Percentiles rank a stretch among this genome's conserved stretches.
phyloP scores from a whole-genome alignment of 2,329 filamentous ascomycete genomes.

The Fusarium guadeloupense region DNA sequence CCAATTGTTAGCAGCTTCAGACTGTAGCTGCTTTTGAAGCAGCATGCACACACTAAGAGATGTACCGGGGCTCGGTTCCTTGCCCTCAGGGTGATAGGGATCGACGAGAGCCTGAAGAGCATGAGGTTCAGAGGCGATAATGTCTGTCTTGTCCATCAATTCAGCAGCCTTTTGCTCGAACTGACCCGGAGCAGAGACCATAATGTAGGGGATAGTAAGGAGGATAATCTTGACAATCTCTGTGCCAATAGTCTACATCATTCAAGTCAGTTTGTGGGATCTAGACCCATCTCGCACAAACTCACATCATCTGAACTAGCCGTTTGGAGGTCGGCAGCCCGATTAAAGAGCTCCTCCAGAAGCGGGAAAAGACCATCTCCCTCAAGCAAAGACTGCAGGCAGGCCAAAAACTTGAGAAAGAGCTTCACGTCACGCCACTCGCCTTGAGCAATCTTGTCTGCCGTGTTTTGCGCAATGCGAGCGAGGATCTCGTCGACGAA shows the following conservation, averaged over 20 bases:
- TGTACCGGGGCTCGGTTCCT: constrained; percentile 70
- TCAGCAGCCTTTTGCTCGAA: constrained; percentile 78
- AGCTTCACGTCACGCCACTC: constrained; percentile 94
- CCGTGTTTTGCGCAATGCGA: constrained; percentile 67
- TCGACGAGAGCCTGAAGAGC: constrained; percentile 86
- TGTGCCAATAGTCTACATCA: constrained; percentile 69
- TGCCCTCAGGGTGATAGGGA: constrained; percentile 75
- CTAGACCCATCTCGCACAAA: constrained; percentile 28
- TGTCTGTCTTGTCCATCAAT: constrained; percentile 91
- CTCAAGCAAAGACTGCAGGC: constrained; percentile 80
- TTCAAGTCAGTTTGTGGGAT: constrained; percentile 19
- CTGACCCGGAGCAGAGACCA: constrained; percentile 75
- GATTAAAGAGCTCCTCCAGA: constrained; percentile 87
- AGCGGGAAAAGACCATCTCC: constrained; percentile 87
- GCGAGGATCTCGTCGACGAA: constrained; percentile 76
- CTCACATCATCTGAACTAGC: constrained; percentile 91
- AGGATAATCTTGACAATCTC: constrained; percentile 98
- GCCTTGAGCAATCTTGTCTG: constrained; percentile 74
- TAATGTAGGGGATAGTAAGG: constrained; percentile 89
- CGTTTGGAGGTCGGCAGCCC: constrained; percentile 92
- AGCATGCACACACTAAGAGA: constrained; percentile 77
- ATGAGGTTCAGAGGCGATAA: constrained; percentile 90
- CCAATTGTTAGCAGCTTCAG: constrained; percentile 79
- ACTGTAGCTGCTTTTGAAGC: constrained; percentile 85
- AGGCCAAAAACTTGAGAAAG: constrained; percentile 87